Percentiles rank a stretch among this genome's conserved stretches.
Evolutionary conservation across 805 yeast genomes (phyloP).

Genomic region (Wickerhamiella azymoides): DNA sequence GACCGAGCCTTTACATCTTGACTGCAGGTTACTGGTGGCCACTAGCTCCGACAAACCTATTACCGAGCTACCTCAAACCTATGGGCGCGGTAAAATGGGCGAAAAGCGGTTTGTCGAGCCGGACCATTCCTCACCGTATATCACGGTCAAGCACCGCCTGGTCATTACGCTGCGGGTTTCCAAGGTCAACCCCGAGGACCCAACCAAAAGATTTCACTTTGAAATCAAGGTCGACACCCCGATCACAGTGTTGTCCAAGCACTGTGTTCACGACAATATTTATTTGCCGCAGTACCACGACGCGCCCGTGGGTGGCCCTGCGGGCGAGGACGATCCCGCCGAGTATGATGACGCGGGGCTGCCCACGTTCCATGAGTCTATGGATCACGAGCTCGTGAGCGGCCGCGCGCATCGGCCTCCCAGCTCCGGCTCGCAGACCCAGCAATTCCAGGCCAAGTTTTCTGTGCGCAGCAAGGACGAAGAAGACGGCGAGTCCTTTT

Average conservation of each 20-base stretch:
- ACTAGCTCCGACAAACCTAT: slow-evolving; percentile 14
- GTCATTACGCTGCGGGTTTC: slow-evolving; percentile 18
- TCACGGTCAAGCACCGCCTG: slow-evolving; percentile 17
- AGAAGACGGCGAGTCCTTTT: neutral
- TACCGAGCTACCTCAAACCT: slow-evolving; percentile 15
- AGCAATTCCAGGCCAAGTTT: slow-evolving; percentile 1
- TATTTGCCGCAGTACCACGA: slow-evolving; percentile 21
- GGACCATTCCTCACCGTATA: slow-evolving; percentile 18
- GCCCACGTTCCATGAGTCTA: slow-evolving; percentile 21
- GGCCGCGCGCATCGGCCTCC: neutral
- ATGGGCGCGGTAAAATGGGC: slow-evolving; percentile 17
- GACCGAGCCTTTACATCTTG: slow-evolving; percentile 15
- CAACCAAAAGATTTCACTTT: slow-evolving; percentile 13
- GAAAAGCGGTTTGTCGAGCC: slow-evolving; percentile 19
- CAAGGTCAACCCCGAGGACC: slow-evolving; percentile 8
- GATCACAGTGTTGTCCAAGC: slow-evolving; percentile 16
- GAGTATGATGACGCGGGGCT: slow-evolving; percentile 11
- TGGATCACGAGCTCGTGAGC: slow-evolving; percentile 17
- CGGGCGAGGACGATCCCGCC: too few species aligned
- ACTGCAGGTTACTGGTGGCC: slow-evolving; percentile 11
- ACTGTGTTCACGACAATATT: slow-evolving; percentile 22
- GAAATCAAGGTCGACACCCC: slow-evolving; percentile 21
- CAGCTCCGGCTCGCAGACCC: neutral
- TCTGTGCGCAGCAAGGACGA: slow-evolving; percentile 4
- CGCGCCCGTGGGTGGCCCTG: neutral